phyloP scores from a whole-genome alignment of 768 basidiomycete species.

The Leccinum subgranulosum region DNA sequence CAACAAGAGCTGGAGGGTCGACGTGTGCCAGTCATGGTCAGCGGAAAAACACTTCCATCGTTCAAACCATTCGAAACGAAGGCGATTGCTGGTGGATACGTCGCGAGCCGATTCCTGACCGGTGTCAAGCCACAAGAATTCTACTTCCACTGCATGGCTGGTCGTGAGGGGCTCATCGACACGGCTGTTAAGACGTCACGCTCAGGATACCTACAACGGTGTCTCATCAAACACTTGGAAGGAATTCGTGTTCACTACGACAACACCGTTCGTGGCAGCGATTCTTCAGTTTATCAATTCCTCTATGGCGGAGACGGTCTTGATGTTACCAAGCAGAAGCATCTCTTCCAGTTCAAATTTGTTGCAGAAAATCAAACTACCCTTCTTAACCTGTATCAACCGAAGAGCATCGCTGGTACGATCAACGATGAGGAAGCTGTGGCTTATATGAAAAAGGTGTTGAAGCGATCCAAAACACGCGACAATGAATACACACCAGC shows the following conservation, averaged over 20 bases:
- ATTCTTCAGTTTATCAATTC: slow-evolving; percentile 93
- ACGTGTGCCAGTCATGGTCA: slow-evolving; percentile 98
- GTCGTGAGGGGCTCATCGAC: slow-evolving; percentile 97
- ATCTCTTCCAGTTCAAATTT: slow-evolving; percentile 92
- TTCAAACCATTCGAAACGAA: slow-evolving; percentile 98
- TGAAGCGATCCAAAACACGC: slow-evolving; percentile 66
- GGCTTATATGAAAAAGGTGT: slow-evolving; percentile 83
- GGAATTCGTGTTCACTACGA: slow-evolving; percentile 97
- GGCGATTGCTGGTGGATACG: slow-evolving; percentile 96
- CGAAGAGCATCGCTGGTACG: slow-evolving; percentile 50
- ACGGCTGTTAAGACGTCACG: slow-evolving; percentile 99
- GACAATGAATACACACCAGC: slow-evolving; percentile 39
- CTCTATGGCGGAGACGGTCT: slow-evolving; percentile 94
- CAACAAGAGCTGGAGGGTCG: slow-evolving; percentile 98
- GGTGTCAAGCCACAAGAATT: slow-evolving; percentile 98
- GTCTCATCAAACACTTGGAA: slow-evolving; percentile 97
- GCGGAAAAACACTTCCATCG: slow-evolving; percentile 95
- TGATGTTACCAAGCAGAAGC: slow-evolving; percentile 97
- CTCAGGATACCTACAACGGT: slow-evolving; percentile 96
- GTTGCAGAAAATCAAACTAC: slow-evolving; percentile 82
- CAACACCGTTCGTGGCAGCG: slow-evolving; percentile 94
- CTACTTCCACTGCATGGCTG: slow-evolving; percentile 99
- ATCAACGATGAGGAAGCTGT: slow-evolving; percentile 68
- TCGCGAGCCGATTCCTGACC: slow-evolving; percentile 97
- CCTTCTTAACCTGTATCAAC: slow-evolving; percentile 68